phyloP scores from a whole-genome alignment of 768 basidiomycete species.

The Fibroporia radiculosa region DNA sequence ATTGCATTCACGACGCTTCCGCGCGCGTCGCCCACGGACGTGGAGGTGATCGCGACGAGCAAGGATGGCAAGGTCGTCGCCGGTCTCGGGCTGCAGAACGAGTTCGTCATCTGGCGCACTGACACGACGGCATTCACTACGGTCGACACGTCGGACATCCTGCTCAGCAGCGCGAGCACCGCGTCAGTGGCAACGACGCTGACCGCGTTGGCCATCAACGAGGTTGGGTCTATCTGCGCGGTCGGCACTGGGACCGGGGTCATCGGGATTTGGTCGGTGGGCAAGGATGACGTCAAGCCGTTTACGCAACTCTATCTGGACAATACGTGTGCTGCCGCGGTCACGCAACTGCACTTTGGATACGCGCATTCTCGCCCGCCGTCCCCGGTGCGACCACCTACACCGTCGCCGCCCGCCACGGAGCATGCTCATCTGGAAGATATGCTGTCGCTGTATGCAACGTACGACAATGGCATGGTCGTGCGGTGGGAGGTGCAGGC shows the following conservation, averaged over 20 bases:
- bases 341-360: slow-evolving; percentile 42
- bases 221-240: slow-evolving; percentile 53
- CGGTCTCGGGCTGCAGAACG: slow-evolving; percentile 72
- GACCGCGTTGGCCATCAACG: slow-evolving; percentile 57
- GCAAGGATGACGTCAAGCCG: slow-evolving; percentile 27
- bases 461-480: slow-evolving; percentile 53
- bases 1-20: slow-evolving; percentile 64
- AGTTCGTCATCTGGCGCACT: slow-evolving; percentile 62
- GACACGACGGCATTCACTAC: slow-evolving; percentile 32
- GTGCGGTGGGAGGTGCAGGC: slow-evolving; percentile 42
- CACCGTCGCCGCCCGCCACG: slow-evolving; percentile 1
- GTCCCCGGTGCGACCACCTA: neutral
- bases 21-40: slow-evolving; percentile 75
- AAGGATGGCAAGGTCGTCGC: slow-evolving; percentile 57
- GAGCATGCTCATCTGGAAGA: neutral
- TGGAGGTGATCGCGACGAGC: slow-evolving; percentile 73
- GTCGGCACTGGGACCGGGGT: slow-evolving; percentile 64
- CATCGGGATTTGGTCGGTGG: slow-evolving; percentile 57
- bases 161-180: slow-evolving; percentile 42
- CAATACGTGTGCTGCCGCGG: slow-evolving; percentile 42
- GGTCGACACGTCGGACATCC: slow-evolving; percentile 45
- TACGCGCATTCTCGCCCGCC: slow-evolving; percentile 9
- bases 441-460: slow-evolving; percentile 15
- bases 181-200: slow-evolving; percentile 42
- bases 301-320: slow-evolving; percentile 35